phyloP scores from a whole-genome alignment of 176 grass and related monocot genomes.

The Phragmites australis region DNA sequence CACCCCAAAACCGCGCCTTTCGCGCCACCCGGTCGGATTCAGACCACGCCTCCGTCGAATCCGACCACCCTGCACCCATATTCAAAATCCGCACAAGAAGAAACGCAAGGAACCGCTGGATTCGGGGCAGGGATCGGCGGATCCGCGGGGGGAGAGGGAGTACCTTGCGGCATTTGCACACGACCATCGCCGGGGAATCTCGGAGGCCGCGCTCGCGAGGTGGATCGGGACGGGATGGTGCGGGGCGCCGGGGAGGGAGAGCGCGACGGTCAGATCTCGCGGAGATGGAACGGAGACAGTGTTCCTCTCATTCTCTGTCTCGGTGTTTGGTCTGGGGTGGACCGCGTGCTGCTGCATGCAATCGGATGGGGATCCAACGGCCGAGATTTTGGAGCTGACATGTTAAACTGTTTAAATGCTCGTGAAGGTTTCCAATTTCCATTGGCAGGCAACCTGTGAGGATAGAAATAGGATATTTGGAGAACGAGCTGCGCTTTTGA shows the following conservation, averaged over 20 bases:
- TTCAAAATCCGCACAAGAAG: constrained; percentile 27
- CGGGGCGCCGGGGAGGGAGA: background rate
- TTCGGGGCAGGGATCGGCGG: background rate
- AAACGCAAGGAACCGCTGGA: background rate
- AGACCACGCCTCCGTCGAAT: background rate
- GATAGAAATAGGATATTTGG: no score
- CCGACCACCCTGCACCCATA: constrained; percentile 7
- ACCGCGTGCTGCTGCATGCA: background rate
- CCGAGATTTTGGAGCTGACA: background rate
- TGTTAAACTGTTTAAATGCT: background rate
- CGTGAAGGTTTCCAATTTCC: no score
- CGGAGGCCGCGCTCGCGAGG: constrained; percentile 1
- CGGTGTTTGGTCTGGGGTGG: background rate
- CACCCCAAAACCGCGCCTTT: background rate
- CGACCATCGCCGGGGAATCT: constrained; percentile 68
- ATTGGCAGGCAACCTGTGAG: no score
- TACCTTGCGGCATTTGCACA: constrained; percentile 99
- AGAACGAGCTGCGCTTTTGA: no score
- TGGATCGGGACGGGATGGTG: background rate
- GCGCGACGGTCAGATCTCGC: constrained; percentile 15
- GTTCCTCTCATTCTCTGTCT: background rate
- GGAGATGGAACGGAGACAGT: background rate
- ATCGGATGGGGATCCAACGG: background rate
- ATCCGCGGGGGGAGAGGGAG: background rate
- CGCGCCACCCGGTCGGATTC: background rate